phyloP scores from a whole-genome alignment of 106 monocot genomes.

The Dendrobium officinale region DNA sequence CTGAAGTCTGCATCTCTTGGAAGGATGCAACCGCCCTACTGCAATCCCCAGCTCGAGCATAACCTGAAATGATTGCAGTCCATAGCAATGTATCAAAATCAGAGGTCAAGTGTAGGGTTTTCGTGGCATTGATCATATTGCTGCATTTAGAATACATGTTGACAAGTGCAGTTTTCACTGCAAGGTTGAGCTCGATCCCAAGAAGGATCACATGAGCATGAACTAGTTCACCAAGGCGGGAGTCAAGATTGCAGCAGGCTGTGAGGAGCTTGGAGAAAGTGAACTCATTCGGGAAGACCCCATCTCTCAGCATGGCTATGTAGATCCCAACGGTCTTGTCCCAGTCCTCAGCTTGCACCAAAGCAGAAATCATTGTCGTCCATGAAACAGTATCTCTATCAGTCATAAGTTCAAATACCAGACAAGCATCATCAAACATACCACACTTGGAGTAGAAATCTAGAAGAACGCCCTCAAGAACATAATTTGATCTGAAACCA shows the following conservation, averaged over 20 bases:
- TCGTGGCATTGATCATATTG: conserved; percentile 35
- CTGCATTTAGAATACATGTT: conserved; percentile 58
- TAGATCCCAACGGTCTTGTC: conserved; percentile 28
- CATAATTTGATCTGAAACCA: conserved; percentile 26
- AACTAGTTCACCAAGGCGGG: conserved; percentile 23
- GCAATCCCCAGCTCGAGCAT: conserved; percentile 19
- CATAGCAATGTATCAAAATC: conserved; percentile 56
- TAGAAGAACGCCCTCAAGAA: conserved; percentile 36
- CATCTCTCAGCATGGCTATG: conserved; percentile 28
- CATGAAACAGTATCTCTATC: conserved; percentile 46
- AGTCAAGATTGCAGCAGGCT: conserved; percentile 29
- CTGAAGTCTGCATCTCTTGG: conserved; percentile 26
- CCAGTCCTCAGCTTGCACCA: conserved; percentile 40
- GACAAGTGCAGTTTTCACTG: conserved; percentile 71
- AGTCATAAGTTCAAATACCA: conserved; percentile 26
- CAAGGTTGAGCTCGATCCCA: conserved; percentile 44
- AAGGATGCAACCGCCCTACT: conserved; percentile 36
- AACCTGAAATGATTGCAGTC: conserved; percentile 61
- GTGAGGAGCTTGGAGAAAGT: conserved; percentile 60
- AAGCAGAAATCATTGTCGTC: conserved; percentile 68
- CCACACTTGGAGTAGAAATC: conserved; percentile 43
- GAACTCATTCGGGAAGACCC: conserved; percentile 48
- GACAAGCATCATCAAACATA: conserved; percentile 19
- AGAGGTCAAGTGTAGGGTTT: conserved; percentile 31
- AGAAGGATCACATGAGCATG: conserved; percentile 55